phyloP scores from a whole-genome alignment of 352 stramenopile species.

The Sclerospora graminicola region DNA sequence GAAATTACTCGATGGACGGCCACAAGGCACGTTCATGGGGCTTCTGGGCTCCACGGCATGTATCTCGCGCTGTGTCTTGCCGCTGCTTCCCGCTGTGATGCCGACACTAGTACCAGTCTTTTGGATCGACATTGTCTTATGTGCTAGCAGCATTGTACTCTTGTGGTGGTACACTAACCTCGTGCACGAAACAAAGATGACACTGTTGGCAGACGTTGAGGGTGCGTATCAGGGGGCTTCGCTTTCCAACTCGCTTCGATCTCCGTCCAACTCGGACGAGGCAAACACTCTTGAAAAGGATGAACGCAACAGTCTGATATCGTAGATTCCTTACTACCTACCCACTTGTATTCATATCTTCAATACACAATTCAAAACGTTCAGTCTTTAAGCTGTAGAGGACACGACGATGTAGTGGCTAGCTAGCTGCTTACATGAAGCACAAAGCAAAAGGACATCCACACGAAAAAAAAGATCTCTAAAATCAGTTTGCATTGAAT shows the following conservation, averaged over 20 bases:
- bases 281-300: slow-evolving; percentile 14
- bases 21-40: slow-evolving; percentile 64
- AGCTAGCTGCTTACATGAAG: too few relatives aligned
- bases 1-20: slow-evolving; percentile 47
- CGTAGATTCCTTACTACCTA: too few relatives aligned
- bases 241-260: slow-evolving; percentile 19
- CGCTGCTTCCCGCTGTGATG: slow-evolving; percentile 45
- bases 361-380: too few relatives aligned
- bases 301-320: too few relatives aligned
- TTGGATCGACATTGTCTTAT: slow-evolving; percentile 51
- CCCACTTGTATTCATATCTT: too few relatives aligned
- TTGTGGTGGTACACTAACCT: slow-evolving; percentile 52
- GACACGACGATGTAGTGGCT: too few relatives aligned
- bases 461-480: too few relatives aligned
- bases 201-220: slow-evolving; percentile 28
- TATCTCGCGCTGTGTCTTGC: slow-evolving; percentile 54
- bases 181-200: slow-evolving; percentile 32
- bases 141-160: slow-evolving; percentile 34
- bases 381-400: too few relatives aligned
- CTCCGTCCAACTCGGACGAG: slow-evolving; percentile 26
- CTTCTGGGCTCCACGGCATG: slow-evolving; percentile 54
- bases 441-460: too few relatives aligned
- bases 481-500: slow-evolving; percentile 3
- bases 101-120: slow-evolving; percentile 54
- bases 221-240: slow-evolving; percentile 9